A percentile compares a stretch with the other conserved stretches of the same genome.
These are phyloP conservation scores for Ganoderma meredithae DNA, from an alignment of 1,284 basidiomycete genomes.

Conservation along the genomic window DNA sequence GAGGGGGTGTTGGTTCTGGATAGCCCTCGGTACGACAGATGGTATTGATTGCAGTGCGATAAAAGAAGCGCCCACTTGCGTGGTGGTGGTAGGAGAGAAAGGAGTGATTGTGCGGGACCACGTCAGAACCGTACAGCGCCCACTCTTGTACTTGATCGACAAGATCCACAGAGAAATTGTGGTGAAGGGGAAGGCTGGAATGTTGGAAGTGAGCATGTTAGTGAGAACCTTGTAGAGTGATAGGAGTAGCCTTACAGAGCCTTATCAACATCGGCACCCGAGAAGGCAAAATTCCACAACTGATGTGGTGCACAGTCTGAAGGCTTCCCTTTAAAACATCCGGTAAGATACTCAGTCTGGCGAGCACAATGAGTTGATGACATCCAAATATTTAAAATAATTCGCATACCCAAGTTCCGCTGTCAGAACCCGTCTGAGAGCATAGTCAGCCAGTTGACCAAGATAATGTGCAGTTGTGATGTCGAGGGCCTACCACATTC, in stretches of 20 bases:
- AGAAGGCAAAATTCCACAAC: conserved; percentile 66
- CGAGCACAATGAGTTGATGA: no score
- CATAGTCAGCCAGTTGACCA: background rate
- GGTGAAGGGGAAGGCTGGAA: conserved; percentile 45
- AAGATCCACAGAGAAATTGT: conserved; percentile 56
- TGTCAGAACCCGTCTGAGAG: conserved; percentile 58
- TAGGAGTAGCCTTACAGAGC: conserved; percentile 45
- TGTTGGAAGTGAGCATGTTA: background rate
- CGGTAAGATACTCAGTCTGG: conserved; percentile 61
- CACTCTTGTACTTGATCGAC: conserved; percentile 60
- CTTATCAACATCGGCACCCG: conserved; percentile 59
- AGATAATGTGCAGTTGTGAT: background rate
- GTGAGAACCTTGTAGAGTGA: background rate
- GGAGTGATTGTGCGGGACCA: no score
- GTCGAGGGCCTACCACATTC: conserved; percentile 46
- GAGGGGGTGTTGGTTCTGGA: no score
- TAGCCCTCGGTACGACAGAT: no score
- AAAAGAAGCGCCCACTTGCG: no score
- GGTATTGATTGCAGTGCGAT: no score
- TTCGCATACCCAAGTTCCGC: conserved; percentile 56
- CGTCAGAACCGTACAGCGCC: conserved; percentile 50
- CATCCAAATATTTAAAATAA: background rate
- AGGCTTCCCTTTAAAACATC: conserved; percentile 55
- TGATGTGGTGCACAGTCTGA: conserved; percentile 52
- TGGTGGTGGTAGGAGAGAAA: no score